Conservation (phyloP, 2,329 filamentous ascomycete genomes). For the Clarireedia sp. region DNA sequence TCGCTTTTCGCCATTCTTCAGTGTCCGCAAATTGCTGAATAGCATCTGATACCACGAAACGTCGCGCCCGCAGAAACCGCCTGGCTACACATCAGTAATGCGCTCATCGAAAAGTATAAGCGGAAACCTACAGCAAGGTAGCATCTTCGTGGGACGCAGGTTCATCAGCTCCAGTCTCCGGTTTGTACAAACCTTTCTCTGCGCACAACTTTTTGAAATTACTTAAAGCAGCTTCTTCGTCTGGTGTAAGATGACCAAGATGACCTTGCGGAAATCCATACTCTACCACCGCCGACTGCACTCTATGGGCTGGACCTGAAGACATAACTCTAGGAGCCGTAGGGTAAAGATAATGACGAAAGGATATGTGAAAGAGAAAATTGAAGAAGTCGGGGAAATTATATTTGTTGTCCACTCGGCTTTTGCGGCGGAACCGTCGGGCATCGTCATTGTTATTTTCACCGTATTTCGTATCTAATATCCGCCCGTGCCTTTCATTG, state of each 20-base stretch:
- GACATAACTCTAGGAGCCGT: conserved; percentile 17
- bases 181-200: conserved; percentile 56
- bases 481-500: no score
- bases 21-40: conserved; percentile 80
- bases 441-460: neutral
- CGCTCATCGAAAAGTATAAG: neutral
- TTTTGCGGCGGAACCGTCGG: conserved; percentile 4
- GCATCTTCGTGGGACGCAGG: conserved; percentile 60
- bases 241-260: conserved; percentile 63
- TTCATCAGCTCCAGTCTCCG: conserved; percentile 31
- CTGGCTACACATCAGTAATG: conserved; percentile 36
- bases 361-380: neutral
- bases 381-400: neutral
- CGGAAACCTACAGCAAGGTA: conserved; percentile 53
- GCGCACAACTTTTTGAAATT: conserved; percentile 64
- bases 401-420: neutral
- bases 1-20: conserved; percentile 76
- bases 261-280: conserved; percentile 68
- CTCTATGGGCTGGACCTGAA: conserved; percentile 27
- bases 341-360: neutral
- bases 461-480: no score
- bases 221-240: conserved; percentile 58
- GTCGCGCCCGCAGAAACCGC: conserved; percentile 77
- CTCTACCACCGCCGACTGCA: conserved; percentile 30
- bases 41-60: conserved; percentile 71